phyloP scores from a whole-genome alignment of 1,139 yeast genomes.

The Diutina sp. region DNA sequence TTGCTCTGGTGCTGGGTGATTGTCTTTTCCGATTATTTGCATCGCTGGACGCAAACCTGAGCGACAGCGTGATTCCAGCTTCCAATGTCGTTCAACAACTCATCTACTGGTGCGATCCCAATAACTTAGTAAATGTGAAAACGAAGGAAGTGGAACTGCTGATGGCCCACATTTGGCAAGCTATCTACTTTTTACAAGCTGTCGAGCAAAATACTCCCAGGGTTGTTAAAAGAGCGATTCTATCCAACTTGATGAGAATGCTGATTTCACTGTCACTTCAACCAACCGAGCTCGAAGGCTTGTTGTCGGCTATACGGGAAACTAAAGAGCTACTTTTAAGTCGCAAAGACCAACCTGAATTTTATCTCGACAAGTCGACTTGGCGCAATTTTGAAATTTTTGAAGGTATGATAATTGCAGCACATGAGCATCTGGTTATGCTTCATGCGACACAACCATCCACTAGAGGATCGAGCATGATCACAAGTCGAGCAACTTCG shows the following conservation, averaged over 20 bases:
- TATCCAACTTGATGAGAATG: constrained; percentile 41
- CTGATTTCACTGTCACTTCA: constrained; percentile 18
- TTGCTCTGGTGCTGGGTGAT: constrained; percentile 56
- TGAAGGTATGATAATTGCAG: constrained; percentile 14
- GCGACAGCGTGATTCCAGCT: constrained; percentile 32
- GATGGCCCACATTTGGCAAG: constrained; percentile 45
- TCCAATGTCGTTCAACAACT: constrained; percentile 61
- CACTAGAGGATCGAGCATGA: background rate
- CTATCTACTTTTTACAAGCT: constrained; percentile 39
- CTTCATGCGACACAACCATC: background rate
- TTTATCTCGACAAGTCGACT: constrained; percentile 29
- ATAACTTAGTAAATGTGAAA: constrained; percentile 42
- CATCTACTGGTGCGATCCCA: constrained; percentile 80
- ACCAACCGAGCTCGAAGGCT: constrained; percentile 17
- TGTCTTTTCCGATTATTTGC: constrained; percentile 27
- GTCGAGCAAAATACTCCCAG: constrained; percentile 41
- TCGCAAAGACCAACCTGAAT: constrained; percentile 15
- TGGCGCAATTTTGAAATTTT: constrained; percentile 37
- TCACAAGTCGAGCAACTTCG: background rate
- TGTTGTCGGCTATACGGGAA: constrained; percentile 21
- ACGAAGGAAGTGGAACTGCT: constrained; percentile 27
- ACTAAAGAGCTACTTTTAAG: constrained; percentile 11
- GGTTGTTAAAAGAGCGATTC: constrained; percentile 41
- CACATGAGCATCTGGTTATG: constrained; percentile 3
- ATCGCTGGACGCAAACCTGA: constrained; percentile 7